These are phyloP conservation scores for Dactylellina drechsleri DNA, from an alignment of 2,329 filamentous ascomycete genomes.

Conservation along the genomic window DNA sequence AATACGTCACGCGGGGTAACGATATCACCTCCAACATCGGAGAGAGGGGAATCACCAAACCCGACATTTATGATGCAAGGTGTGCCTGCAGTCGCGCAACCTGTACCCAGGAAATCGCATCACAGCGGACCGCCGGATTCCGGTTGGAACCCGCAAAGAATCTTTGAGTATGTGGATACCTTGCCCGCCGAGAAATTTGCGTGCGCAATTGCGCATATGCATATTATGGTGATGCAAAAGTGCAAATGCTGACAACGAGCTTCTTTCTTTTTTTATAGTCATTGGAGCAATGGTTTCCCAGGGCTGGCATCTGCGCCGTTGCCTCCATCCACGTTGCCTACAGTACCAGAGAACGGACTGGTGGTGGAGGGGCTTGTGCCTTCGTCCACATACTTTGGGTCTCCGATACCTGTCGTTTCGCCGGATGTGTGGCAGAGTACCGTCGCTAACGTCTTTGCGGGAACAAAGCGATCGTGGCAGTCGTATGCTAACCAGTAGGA, in stretches of 20 bases:
- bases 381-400: slow-evolving; percentile 62
- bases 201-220: slow-evolving; percentile 9
- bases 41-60: slow-evolving; percentile 72
- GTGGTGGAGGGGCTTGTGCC: slow-evolving; percentile 68
- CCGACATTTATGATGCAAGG: slow-evolving; percentile 76
- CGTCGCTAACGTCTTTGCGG: slow-evolving; percentile 58
- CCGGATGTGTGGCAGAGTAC: slow-evolving; percentile 51
- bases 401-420: slow-evolving; percentile 47
- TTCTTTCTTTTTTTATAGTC: slow-evolving; percentile 67
- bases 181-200: slow-evolving; percentile 22
- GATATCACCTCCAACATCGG: slow-evolving; percentile 64
- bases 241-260: not conserved
- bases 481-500: slow-evolving; percentile 41
- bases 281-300: slow-evolving; percentile 91
- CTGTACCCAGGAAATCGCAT: slow-evolving; percentile 62
- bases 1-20: slow-evolving; percentile 55
- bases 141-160: slow-evolving; percentile 84
- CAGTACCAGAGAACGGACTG: slow-evolving; percentile 64
- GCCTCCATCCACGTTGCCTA: slow-evolving; percentile 63
- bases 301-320: slow-evolving; percentile 61
- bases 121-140: slow-evolving; percentile 69
- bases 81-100: slow-evolving; percentile 69
- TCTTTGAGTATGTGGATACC: slow-evolving; percentile 80
- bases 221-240: not conserved
- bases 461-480: slow-evolving; percentile 58